Percentiles rank a stretch among this genome's conserved stretches.
These are phyloP conservation scores for Pleurotus sapidus DNA, from an alignment of 768 basidiomycete species.

Conservation along the genomic window DNA sequence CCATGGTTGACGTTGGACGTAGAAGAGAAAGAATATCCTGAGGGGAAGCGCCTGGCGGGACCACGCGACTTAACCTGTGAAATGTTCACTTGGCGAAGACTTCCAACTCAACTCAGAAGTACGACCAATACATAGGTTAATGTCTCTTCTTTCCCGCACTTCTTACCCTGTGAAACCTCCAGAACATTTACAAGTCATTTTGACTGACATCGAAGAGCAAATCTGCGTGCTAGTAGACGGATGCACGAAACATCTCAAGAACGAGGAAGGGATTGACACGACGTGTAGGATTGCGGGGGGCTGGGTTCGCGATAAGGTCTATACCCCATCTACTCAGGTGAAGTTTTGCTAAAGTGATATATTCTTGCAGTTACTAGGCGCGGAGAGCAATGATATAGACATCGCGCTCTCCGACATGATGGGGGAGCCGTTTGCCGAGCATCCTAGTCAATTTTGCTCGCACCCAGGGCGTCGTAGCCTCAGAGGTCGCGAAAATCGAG, in stretches of 20 bases:
- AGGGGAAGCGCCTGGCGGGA: too few relatives aligned
- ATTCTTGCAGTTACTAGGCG: constrained; percentile 65
- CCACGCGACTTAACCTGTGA: too few relatives aligned
- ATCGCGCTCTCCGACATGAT: constrained; percentile 88
- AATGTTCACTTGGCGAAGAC: not conserved
- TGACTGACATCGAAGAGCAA: constrained; percentile 65
- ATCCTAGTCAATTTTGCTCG: constrained; percentile 65
- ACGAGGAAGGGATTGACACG: constrained; percentile 49
- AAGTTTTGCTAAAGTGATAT: not conserved
- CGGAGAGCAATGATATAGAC: constrained; percentile 89
- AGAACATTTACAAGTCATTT: constrained; percentile 37
- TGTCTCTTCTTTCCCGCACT: not conserved
- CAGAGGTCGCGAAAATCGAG: constrained; percentile 77
- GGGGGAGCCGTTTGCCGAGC: constrained; percentile 84
- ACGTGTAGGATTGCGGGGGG: constrained; percentile 94
- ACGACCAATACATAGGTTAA: not conserved
- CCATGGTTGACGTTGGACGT: constrained; percentile 47
- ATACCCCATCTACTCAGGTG: constrained; percentile 14
- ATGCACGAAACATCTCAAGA: constrained; percentile 57
- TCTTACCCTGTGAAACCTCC: constrained; percentile 17
- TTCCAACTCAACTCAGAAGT: not conserved
- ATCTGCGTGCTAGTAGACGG: constrained; percentile 81
- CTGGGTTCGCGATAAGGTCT: constrained; percentile 98
- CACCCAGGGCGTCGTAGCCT: constrained; percentile 47
- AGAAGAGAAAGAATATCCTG: too few relatives aligned